A percentile compares a stretch with the other conserved stretches of the same genome.
Evolutionary conservation across 345 rosid genomes (phyloP).

Genomic region (Murraya paniculata): DNA sequence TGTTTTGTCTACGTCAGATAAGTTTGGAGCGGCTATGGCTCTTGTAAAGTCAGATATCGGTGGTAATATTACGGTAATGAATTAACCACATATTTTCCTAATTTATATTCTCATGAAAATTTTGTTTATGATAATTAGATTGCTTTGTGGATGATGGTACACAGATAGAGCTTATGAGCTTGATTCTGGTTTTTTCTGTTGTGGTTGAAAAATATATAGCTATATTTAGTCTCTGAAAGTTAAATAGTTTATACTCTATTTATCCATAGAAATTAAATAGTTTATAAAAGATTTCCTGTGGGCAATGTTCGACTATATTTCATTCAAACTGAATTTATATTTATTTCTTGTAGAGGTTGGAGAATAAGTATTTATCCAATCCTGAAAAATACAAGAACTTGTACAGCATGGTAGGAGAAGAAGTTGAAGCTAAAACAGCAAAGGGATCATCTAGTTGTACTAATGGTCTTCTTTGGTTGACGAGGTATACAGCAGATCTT

Average conservation of each 20-base stretch:
- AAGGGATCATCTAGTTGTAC: constrained; percentile 90
- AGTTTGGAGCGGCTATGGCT: constrained; percentile 89
- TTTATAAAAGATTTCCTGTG: not conserved
- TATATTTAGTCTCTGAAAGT: not conserved
- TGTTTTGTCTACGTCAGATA: constrained; percentile 43
- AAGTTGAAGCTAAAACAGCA: constrained; percentile 72
- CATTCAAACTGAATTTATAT: not conserved
- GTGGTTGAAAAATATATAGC: not conserved
- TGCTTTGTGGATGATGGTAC: too few species aligned
- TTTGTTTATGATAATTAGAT: not conserved
- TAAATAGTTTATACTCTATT: not conserved
- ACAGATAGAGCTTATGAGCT: not conserved
- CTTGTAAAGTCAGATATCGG: constrained; percentile 90
- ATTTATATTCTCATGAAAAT: not conserved
- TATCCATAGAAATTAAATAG: too few species aligned
- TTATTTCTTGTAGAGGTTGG: constrained; percentile 69
- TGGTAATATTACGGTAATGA: constrained; percentile 74
- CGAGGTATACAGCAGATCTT: constrained; percentile 45
- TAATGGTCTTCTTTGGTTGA: constrained; percentile 95
- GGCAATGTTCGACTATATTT: not conserved
- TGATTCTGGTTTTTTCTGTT: not conserved
- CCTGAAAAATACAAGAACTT: constrained; percentile 59
- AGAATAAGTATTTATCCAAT: constrained; percentile 62
- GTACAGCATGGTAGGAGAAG: constrained; percentile 77
- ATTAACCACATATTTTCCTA: not conserved